Evolutionary conservation across 495 filamentous ascomycete species (phyloP).

Genomic region (Neurospora sp.): DNA sequence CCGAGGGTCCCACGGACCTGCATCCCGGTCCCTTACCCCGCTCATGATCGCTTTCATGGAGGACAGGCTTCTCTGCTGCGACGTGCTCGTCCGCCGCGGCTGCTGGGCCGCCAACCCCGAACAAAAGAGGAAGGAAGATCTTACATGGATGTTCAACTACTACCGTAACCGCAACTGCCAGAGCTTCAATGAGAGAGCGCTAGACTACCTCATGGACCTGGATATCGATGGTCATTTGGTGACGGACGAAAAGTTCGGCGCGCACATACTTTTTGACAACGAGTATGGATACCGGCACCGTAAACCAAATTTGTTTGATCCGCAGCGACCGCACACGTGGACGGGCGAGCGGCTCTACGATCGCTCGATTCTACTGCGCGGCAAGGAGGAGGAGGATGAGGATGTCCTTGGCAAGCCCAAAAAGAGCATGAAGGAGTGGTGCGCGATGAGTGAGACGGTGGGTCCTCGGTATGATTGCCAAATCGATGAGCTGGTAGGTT

Average conservation of each 20-base stretch:
- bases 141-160: not conserved
- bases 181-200: no score
- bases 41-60: conserved; percentile 6
- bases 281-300: no score
- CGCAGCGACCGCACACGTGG: not conserved
- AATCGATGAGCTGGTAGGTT: not conserved
- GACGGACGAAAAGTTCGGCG: not conserved
- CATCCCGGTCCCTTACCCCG: conserved; percentile 1
- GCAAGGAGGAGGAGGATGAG: not conserved
- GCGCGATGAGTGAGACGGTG: not conserved
- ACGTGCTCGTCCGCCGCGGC: conserved; percentile 16
- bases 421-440: not conserved
- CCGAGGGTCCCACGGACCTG: not conserved
- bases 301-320: not conserved
- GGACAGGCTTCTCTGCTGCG: conserved; percentile 11
- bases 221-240: conserved; percentile 5
- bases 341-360: not conserved
- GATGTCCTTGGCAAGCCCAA: not conserved
- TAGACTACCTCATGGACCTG: conserved; percentile 11
- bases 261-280: not conserved
- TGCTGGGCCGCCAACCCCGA: conserved; percentile 1
- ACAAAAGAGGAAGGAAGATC: not conserved
- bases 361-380: not conserved
- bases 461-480: no score
- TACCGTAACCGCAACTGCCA: not conserved